Evolutionary conservation across 2,329 filamentous ascomycete species (phyloP), one percentile per base, ranked within the genome.

Genomic region (Amylocarpus encephaloides): DNA sequence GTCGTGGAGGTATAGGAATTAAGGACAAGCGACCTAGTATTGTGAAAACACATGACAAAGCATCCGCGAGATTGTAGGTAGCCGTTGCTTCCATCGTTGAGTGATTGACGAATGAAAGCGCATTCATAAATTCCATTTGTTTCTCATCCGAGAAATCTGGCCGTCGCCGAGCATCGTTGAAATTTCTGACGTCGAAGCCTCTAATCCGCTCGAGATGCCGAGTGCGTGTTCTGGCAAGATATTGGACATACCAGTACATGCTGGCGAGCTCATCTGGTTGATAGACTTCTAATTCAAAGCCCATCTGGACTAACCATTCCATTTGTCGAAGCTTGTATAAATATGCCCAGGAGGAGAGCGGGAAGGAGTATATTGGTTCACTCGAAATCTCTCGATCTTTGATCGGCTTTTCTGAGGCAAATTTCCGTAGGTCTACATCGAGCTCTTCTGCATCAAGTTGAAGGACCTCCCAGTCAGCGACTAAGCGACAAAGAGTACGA

Each of bases 201-300:
- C 83, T 80, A 59, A 93, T 88, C 47, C 86, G 79, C 59, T 89
- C 83, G 19, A 86, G 71, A 61, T 96, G 81, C 3, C 57, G 58
- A 46, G 47, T 55, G 13, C 85, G 74, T 49, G 85, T 80, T 64
- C 83, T 78, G 62, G 86, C 73, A 52, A 94, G 71, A 70, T 88
- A 80, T 59, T 87, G 80, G 55, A 95, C 71, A 66, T 95, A 90
- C 82, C 86, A 93, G 67, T 97, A 97, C 86, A 96, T 95, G 19
- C 82, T 83, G 0, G 83, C 79, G 9, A 93, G 75, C 67, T 98
- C 93, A 66, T 95, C 86, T 0, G 82, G 77, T 47, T 92, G 83
- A 67, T 97, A 97, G 9, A 95, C 80, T 39, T 92, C 85, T 11
- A 96, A 82, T 68, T 98, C 93, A 66, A 98, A 97, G 11, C 94